These are phyloP conservation scores for Prunus yedoensis DNA, from an alignment of 331 rosid genomes.

Conservation along the genomic window DNA sequence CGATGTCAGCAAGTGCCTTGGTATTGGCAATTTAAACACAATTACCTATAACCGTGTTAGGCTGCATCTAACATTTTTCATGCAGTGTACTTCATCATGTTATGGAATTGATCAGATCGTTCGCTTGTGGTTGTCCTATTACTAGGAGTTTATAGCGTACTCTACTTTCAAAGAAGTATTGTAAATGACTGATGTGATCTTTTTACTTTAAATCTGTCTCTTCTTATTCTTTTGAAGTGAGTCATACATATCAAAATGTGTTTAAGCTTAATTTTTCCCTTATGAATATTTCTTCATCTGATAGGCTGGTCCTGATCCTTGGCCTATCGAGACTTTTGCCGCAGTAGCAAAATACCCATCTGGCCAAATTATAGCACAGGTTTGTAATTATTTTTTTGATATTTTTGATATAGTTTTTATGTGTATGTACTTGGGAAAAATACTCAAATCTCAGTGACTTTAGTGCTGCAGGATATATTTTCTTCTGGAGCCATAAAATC, in stretches of 20 bases:
- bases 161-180: background rate
- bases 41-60: background rate
- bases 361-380: conserved; percentile 77
- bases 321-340: conserved; percentile 90
- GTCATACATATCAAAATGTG: conserved; percentile 18
- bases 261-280: background rate
- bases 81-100: background rate
- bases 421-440: conserved; percentile 15
- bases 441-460: conserved; percentile 23
- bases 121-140: background rate
- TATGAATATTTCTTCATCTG: conserved; percentile 29
- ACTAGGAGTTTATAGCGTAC: background rate
- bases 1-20: background rate
- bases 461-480: conserved; percentile 72
- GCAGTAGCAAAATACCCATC: conserved; percentile 80
- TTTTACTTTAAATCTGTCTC: conserved; percentile 18
- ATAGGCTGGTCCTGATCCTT: conserved; percentile 93
- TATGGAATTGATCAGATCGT: background rate
- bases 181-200: conserved; percentile 5
- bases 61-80: background rate
- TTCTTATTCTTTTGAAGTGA: conserved; percentile 12
- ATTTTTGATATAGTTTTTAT: background rate
- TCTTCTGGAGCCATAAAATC: conserved; percentile 88
- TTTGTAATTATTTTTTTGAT: conserved; percentile 32
- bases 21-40: background rate